These are phyloP conservation scores for Penicillium bovifimosum DNA, from an alignment of 495 filamentous ascomycete genomes.

Conservation along the genomic window DNA sequence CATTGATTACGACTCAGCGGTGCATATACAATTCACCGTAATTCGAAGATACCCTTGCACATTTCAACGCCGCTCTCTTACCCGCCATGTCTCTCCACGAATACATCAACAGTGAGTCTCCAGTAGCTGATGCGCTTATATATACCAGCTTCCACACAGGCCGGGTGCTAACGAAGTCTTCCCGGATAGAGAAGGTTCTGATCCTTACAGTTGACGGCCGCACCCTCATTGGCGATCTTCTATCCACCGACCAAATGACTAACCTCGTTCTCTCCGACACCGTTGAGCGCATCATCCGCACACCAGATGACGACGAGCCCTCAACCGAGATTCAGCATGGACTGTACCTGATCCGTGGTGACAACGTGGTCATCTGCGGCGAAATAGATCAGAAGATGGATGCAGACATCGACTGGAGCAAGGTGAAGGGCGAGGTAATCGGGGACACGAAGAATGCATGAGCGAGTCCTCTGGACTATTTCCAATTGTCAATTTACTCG, in stretches of 20 bases:
- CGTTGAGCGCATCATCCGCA: conserved; percentile 83
- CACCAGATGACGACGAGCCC: conserved; percentile 72
- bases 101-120: conserved; percentile 59
- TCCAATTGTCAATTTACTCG: conserved; percentile 4
- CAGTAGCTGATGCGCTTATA: not conserved
- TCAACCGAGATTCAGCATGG: conserved; percentile 80
- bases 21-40: not conserved
- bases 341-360: conserved; percentile 86
- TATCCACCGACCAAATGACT: conserved; percentile 86
- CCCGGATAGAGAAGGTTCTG: conserved; percentile 70
- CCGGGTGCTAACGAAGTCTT: conserved; percentile 23
- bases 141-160: not conserved
- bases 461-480: conserved; percentile 17
- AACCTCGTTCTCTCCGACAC: conserved; percentile 85
- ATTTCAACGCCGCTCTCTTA: not conserved
- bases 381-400: conserved; percentile 87
- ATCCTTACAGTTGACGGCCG: conserved; percentile 92
- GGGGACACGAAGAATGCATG: conserved; percentile 74
- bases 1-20: not conserved
- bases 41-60: not conserved
- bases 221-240: conserved; percentile 73
- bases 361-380: conserved; percentile 89
- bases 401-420: conserved; percentile 79
- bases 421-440: conserved; percentile 81
- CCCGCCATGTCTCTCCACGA: conserved; percentile 57